Evolutionary conservation across 495 filamentous ascomycete genomes (phyloP).

Genomic region (Tuber magnatum): DNA sequence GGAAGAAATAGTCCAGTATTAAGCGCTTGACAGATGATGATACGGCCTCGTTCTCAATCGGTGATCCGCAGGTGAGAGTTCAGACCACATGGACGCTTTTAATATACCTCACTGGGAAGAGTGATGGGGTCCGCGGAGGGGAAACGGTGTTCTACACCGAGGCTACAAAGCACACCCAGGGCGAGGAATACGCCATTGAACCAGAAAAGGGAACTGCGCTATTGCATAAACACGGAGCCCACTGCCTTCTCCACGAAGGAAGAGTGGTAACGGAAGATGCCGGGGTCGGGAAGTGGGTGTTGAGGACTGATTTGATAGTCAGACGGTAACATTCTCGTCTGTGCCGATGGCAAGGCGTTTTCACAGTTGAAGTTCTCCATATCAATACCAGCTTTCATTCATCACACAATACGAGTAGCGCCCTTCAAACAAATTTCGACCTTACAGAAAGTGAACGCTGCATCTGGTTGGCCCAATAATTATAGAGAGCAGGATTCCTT

Average conservation of each 20-base stretch:
- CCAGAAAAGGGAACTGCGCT: conserved; percentile 76
- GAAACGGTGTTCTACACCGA: conserved; percentile 90
- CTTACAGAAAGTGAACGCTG: not conserved
- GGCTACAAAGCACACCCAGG: conserved; percentile 47
- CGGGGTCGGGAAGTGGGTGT: conserved; percentile 85
- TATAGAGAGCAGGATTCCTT: not conserved
- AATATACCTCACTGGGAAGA: conserved; percentile 69
- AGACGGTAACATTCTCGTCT: conserved; percentile 43
- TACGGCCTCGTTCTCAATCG: conserved; percentile 58
- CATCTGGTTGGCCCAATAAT: not conserved
- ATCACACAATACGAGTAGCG: not conserved
- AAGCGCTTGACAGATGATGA: conserved; percentile 59
- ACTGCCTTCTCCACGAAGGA: conserved; percentile 87
- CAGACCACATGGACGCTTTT: conserved; percentile 90
- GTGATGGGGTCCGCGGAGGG: conserved; percentile 65
- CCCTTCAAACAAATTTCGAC: not conserved
- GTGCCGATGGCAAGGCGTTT: not conserved
- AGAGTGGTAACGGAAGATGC: conserved; percentile 69
- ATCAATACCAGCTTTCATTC: not conserved
- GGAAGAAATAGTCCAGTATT: not conserved
- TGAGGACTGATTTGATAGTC: conserved; percentile 80
- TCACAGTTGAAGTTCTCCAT: not conserved
- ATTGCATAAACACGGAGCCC: conserved; percentile 80
- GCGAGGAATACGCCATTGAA: conserved; percentile 57
- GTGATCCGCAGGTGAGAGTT: conserved; percentile 47